Base-by-base conservation (phyloP, 2,329 filamentous ascomycete species). In the Trichothecium sympodiale region DNA sequence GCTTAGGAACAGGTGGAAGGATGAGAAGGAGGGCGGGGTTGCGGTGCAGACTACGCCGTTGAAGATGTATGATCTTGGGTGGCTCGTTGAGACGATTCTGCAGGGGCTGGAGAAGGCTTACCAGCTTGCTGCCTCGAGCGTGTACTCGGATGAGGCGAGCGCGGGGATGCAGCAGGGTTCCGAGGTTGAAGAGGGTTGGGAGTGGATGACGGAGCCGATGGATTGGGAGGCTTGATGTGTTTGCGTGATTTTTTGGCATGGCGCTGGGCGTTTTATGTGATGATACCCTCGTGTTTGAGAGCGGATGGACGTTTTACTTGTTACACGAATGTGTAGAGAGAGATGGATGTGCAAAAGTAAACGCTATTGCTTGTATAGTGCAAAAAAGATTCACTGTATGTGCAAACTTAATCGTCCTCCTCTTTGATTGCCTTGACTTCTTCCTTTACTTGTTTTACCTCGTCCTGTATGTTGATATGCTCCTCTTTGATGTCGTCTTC, bases 1-100 rank as follows among this genome's bases (percentile, higher is more conserved):
- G 43, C 65, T 83, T 38, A 63, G 80, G 2, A 85, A 85, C 44
- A 63, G 74, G 8, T 85, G 80, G 80, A 85, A 85, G 56, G 72
- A 77, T 36, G 77, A 71, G 0, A 73, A 77, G 27, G 65, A 71
- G 37, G 56, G 51, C 1, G 45, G 46, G 7, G 31, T 15, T 9
- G 34, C 33, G 8, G 15, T 7, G n/a, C 53, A 55, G 43, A 59
- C 52, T 35, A 53, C 50, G 37, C 53, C 49, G 16, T 57, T 84
- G 3, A 66, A 69, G 39, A 69, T 73, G 42, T 77, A 83, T 44
- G 70, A 80, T 36, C 57, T 84, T 9, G 65, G 72, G 17, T 60
- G 59, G 36, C 80, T 84, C 41, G 57, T 84, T 3, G 53, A 57
- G 5, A 58, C 59, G 6, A 66, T 84, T 8, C 63, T 83, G 35